Conservation (phyloP, 805 yeast genomes). For the Kluyveromyces starmeri region DNA sequence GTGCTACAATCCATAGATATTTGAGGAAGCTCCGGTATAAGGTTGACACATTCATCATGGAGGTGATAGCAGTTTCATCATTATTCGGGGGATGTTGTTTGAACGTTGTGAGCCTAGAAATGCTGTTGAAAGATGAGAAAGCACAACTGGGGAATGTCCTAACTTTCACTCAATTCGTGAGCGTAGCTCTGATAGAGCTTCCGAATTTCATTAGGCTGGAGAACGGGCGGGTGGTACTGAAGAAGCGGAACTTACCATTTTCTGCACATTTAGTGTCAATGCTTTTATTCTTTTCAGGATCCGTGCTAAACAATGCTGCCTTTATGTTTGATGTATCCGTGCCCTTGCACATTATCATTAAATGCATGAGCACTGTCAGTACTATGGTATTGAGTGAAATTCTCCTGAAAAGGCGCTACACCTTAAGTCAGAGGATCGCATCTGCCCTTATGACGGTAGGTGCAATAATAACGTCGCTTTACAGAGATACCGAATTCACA, state of each 20-base stretch:
- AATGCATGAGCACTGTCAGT: conserved; percentile 55
- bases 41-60: no score
- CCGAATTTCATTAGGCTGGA: conserved; percentile 29
- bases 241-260: conserved; percentile 34
- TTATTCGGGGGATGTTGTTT: conserved; percentile 68
- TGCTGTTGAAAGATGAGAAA: conserved; percentile 31
- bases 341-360: conserved; percentile 57
- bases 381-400: conserved; percentile 49
- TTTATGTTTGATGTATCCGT: conserved; percentile 50
- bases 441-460: conserved; percentile 48
- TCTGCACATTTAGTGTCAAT: conserved; percentile 39
- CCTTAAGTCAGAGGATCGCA: conserved; percentile 38
- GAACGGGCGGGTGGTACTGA: conserved; percentile 26
- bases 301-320: conserved; percentile 49
- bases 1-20: no score
- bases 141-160: conserved; percentile 40
- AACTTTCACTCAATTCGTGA: conserved; percentile 50
- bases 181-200: conserved; percentile 40
- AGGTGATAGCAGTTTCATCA: not conserved
- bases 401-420: conserved; percentile 39
- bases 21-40: no score
- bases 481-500: conserved; percentile 22
- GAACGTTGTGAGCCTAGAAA: conserved; percentile 57
- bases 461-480: conserved; percentile 36
- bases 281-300: conserved; percentile 40